Conservation (phyloP, 176 grass and related monocot genomes). For the Raddia guianensis region DNA sequence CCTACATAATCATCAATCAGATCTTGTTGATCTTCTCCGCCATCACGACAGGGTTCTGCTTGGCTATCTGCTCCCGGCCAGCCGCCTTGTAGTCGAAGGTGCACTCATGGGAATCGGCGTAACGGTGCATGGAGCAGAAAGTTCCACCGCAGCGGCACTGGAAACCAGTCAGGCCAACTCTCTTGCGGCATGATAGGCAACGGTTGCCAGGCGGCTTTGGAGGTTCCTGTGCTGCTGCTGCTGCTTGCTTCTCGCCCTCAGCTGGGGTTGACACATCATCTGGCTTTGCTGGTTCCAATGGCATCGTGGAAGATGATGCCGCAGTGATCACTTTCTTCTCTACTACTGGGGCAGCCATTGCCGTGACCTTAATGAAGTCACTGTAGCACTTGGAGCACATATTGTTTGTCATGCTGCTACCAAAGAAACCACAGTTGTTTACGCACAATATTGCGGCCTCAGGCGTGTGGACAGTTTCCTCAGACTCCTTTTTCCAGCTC, state of each 20-base stretch:
- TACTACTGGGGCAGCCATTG: conserved; percentile 26
- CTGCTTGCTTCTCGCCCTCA: conserved; percentile 19
- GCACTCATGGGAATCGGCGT: conserved; percentile 65
- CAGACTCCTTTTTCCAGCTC: conserved; percentile 80
- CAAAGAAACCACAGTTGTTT: conserved; percentile 93
- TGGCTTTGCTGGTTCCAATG: conserved; percentile 23
- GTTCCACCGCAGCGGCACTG: conserved; percentile 74
- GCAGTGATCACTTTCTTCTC: conserved; percentile 39
- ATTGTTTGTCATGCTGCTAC: conserved; percentile 68
- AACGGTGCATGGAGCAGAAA: conserved; percentile 68
- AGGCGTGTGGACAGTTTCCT: conserved; percentile 55
- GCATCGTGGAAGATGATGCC: conserved; percentile 37
- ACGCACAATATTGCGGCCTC: conserved; percentile 67
- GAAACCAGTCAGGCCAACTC: conserved; percentile 66
- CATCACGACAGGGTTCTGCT: conserved; percentile 70
- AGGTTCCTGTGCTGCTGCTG: conserved; percentile 48
- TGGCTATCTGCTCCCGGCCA: conserved; percentile 67
- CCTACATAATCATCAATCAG: conserved; percentile 26
- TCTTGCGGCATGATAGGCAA: conserved; percentile 70
- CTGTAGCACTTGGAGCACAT: conserved; percentile 80
- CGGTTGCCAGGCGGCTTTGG: conserved; percentile 59
- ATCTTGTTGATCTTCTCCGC: conserved; percentile 87
- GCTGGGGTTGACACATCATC: background rate
- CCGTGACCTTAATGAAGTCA: conserved; percentile 49
- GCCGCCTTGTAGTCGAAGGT: conserved; percentile 79